These are phyloP conservation scores for Pistacia integerrima DNA, from an alignment of 345 rosid genomes.

Conservation along the genomic window DNA sequence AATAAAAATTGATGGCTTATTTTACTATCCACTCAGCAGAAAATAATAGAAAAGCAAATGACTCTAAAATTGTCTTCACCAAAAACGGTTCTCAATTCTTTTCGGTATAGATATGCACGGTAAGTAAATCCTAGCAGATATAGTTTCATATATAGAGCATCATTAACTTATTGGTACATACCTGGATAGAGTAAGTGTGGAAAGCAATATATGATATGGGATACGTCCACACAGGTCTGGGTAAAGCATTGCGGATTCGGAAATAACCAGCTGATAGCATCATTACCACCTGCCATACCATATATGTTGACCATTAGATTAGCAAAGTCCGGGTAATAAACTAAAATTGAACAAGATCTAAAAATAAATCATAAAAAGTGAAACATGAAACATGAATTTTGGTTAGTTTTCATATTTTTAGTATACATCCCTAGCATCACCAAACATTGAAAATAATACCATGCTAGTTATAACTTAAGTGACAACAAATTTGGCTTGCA, in stretches of 20 bases:
- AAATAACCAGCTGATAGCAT: constrained; percentile 97
- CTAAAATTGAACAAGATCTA: neutral
- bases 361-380: neutral
- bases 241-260: constrained; percentile 81
- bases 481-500: neutral
- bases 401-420: neutral
- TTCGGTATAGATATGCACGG: no score
- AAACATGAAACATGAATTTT: neutral
- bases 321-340: neutral
- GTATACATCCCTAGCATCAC: neutral
- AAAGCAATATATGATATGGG: constrained; percentile 89
- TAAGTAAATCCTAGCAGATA: neutral
- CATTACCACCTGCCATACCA: constrained; percentile 78
- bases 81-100: no score
- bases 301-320: constrained; percentile 8
- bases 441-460: neutral
- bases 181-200: constrained; percentile 93
- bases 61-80: neutral
- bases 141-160: neutral
- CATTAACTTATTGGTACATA: constrained; percentile 20
- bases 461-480: neutral
- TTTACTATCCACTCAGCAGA: constrained; percentile 3
- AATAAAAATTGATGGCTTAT: neutral
- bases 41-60: neutral
- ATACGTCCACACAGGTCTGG: constrained; percentile 82